Percentiles rank a stretch among this genome's conserved stretches.
Conservation (phyloP, 108 stramenopile species). For the Skeletonema tropicum region DNA sequence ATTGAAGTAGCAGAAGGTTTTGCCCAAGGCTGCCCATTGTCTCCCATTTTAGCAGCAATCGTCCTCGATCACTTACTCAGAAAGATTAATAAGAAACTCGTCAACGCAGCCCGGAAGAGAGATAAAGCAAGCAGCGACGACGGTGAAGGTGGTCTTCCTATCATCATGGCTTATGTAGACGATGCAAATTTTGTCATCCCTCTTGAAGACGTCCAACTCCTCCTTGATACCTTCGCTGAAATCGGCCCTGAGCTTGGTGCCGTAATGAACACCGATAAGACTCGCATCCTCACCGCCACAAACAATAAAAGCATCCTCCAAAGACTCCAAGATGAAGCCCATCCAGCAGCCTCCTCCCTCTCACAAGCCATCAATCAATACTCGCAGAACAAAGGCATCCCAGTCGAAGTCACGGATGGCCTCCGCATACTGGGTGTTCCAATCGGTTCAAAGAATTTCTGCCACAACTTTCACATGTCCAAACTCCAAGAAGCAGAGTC, state of each 20-base stretch:
- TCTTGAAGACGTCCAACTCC: not conserved
- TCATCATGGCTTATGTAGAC: not conserved
- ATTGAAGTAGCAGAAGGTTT: not conserved
- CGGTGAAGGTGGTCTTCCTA: not conserved
- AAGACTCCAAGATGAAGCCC: not conserved
- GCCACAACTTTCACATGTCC: not conserved
- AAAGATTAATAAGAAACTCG: not conserved
- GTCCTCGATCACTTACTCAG: not conserved
- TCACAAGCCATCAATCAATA: not conserved
- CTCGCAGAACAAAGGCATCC: not conserved
- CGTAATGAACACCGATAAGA: slow-evolving; percentile 3
- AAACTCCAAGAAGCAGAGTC: not conserved
- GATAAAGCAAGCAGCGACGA: not conserved
- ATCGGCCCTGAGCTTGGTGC: not conserved
- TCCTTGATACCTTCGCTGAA: not conserved
- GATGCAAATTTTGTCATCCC: not conserved
- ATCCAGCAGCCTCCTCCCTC: not conserved
- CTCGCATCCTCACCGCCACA: slow-evolving; percentile 3
- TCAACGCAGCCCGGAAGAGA: too few species aligned
- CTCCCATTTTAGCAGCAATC: not conserved
- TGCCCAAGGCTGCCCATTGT: slow-evolving; percentile 3
- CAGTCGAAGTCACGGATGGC: slow-evolving; percentile 2
- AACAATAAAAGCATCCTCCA: not conserved
- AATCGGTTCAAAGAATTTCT: not conserved
- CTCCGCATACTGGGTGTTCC: not conserved